Evolutionary conservation across 2,329 filamentous ascomycete genomes (phyloP).

Genomic region (Colletotrichum spaethianum): DNA sequence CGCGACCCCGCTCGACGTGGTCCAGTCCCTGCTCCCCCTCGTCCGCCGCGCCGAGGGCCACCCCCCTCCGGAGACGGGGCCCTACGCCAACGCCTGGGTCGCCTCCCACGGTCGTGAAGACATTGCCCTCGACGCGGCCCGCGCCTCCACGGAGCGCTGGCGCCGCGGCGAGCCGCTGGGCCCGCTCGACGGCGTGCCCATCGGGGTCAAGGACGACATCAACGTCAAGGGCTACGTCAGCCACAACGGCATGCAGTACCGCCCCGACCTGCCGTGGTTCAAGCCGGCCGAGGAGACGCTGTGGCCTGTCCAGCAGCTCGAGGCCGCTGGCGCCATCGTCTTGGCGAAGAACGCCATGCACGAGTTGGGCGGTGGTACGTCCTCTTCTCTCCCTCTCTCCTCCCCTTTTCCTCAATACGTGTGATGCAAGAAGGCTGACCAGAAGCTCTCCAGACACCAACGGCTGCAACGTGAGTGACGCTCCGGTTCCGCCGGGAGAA

Average conservation of each 20-base stretch:
- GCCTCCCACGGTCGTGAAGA: conserved; percentile 71
- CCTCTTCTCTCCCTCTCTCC: conserved; percentile 36
- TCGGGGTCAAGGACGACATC: conserved; percentile 88
- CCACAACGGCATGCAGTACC: conserved; percentile 74
- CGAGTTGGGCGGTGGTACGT: conserved; percentile 78
- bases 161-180: conserved; percentile 75
- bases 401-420: too few species aligned
- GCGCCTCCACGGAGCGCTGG: conserved; percentile 81
- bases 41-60: conserved; percentile 69
- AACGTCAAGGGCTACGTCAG: conserved; percentile 79
- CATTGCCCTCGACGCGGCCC: conserved; percentile 76
- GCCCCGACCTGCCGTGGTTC: conserved; percentile 67
- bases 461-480: conserved; percentile 77
- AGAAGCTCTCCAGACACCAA: conserved; percentile 73
- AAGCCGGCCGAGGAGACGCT: conserved; percentile 68
- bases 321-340: conserved; percentile 81
- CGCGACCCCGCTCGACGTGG: conserved; percentile 80
- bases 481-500: neutral
- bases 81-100: conserved; percentile 81
- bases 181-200: conserved; percentile 84
- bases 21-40: conserved; percentile 78
- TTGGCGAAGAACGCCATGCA: conserved; percentile 86
- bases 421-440: conserved; percentile 5
- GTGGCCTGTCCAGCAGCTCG: conserved; percentile 80
- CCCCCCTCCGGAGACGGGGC: conserved; percentile 35